Base-by-base conservation (phyloP, 768 basidiomycete species). In the Mycena rebaudengoi region DNA sequence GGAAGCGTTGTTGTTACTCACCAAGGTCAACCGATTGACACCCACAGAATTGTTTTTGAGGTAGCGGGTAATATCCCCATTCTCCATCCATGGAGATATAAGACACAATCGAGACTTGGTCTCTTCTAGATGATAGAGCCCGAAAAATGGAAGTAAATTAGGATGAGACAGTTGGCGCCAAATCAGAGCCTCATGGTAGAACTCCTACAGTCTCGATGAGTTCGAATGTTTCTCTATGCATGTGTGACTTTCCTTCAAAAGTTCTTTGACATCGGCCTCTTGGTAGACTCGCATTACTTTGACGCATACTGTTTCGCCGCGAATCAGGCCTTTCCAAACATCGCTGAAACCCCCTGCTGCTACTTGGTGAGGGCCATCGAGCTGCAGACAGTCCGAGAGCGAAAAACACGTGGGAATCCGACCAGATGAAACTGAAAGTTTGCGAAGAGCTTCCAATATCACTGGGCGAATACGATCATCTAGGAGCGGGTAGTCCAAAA, bases 51-150 rank as follows among this genome's bases (percentile, higher is more conserved):
- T 67, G 16, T 2, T 5, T 40, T 64, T 41, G 29, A 82, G 71
- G 66, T 75, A 81, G 2, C 68, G 43, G 26, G 39, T 64, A 5
- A 82, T 56, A 21, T 75, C 72, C 13, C 76, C 76, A 5, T 74
- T 69, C 7, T 69, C 55, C 79, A 80, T 79, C 79, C 79, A 81
- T 25, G 73, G 81, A 4, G 81, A 81, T 40, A 82, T 74, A 16
- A 83, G 69, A 32, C 71, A 69, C 25, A 74, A 29, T 50, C 73
- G 62, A 18, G 51, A 30, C 25, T 51, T 45, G 35, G 57, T 57
- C 14, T 50, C 40, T 26, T 65, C 64, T 14, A 71, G 45, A 43
- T 62, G 65, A 60, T 69, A 71, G 23, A 73, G 43, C 5, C 77
- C 77, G 25, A 73, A 73, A 46, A 77, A 76, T 7, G 76, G 77